A percentile compares a stretch with the other conserved stretches of the same genome.
Evolutionary conservation across 192 early-diverging fungal genomes (phyloP).

Genomic region (Mortierella claussenii): DNA sequence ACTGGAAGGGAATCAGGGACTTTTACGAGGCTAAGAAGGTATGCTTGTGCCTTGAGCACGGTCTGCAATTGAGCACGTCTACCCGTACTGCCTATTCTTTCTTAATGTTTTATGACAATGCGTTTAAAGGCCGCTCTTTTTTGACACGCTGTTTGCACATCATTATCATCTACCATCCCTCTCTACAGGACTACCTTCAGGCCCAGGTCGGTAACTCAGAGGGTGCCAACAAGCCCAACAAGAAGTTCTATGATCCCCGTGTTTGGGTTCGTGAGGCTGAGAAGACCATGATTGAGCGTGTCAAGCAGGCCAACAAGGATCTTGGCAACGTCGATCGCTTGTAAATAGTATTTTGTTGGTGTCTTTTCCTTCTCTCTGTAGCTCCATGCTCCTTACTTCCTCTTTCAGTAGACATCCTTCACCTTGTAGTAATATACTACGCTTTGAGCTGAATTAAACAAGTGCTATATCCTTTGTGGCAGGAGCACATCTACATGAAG

Average conservation of each 20-base stretch:
- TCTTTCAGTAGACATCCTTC: too few species aligned
- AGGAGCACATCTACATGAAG: too few species aligned
- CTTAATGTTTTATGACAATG: too few species aligned
- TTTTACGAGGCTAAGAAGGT: slow-evolving; percentile 89
- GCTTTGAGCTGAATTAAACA: too few species aligned
- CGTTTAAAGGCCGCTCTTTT: too few species aligned
- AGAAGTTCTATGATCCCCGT: slow-evolving; percentile 98
- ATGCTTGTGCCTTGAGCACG: too few species aligned
- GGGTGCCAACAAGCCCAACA: slow-evolving; percentile 95
- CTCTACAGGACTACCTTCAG: slow-evolving; percentile 75
- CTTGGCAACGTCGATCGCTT: slow-evolving; percentile 77
- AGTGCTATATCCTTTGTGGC: too few species aligned
- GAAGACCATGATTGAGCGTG: slow-evolving; percentile 87
- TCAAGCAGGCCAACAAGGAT: slow-evolving; percentile 80
- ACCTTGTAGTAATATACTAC: too few species aligned
- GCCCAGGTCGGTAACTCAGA: slow-evolving; percentile 96
- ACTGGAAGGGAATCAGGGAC: slow-evolving; percentile 87
- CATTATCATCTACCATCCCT: neutral
- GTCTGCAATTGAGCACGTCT: too few species aligned
- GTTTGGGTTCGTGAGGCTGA: slow-evolving; percentile 92
- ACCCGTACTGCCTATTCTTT: neutral
- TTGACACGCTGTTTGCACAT: neutral
- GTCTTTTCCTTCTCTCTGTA: too few species aligned
- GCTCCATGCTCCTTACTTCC: too few species aligned
- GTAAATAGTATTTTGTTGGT: too few species aligned